Percentiles rank a stretch among this genome's conserved stretches.
Evolutionary conservation across 2,329 filamentous ascomycete genomes (phyloP).

Genomic region (Verticillium zaregamsianum): DNA sequence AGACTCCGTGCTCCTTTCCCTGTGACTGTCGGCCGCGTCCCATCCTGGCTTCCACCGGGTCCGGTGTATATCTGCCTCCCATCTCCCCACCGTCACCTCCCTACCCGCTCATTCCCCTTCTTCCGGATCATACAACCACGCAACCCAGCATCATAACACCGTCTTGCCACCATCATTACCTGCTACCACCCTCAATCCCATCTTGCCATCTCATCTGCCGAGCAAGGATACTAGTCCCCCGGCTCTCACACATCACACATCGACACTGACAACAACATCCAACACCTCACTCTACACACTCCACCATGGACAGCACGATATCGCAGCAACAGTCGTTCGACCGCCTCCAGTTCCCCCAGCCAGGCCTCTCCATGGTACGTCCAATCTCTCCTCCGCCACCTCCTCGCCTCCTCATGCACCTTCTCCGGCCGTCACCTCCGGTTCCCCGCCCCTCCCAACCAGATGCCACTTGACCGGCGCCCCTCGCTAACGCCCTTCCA

Average conservation of each 20-base stretch:
- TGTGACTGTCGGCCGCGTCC: not conserved
- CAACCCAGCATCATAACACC: not conserved
- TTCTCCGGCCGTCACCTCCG: not conserved
- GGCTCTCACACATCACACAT: not conserved
- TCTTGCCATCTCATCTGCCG: not conserved
- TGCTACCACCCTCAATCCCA: not conserved
- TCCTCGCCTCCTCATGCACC: not conserved
- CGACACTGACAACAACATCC: not conserved
- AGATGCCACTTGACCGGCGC: too few relatives aligned
- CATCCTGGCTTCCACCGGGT: not conserved
- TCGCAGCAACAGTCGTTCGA: not conserved
- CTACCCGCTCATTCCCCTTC: not conserved
- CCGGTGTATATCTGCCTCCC: not conserved
- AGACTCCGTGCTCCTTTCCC: not conserved
- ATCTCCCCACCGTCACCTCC: not conserved
- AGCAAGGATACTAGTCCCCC: not conserved
- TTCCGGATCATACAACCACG: not conserved
- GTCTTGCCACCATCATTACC: not conserved
- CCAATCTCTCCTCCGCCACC: not conserved
- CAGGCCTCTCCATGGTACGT: not conserved
- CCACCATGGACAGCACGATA: not conserved
- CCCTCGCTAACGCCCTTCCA: constrained; percentile 4
- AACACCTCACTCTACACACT: not conserved
- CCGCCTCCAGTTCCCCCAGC: not conserved
- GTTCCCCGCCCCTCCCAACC: not conserved